These are phyloP conservation scores for Chaetothyriales sp. DNA, from an alignment of 2,329 filamentous ascomycete species.

Conservation along the genomic window DNA sequence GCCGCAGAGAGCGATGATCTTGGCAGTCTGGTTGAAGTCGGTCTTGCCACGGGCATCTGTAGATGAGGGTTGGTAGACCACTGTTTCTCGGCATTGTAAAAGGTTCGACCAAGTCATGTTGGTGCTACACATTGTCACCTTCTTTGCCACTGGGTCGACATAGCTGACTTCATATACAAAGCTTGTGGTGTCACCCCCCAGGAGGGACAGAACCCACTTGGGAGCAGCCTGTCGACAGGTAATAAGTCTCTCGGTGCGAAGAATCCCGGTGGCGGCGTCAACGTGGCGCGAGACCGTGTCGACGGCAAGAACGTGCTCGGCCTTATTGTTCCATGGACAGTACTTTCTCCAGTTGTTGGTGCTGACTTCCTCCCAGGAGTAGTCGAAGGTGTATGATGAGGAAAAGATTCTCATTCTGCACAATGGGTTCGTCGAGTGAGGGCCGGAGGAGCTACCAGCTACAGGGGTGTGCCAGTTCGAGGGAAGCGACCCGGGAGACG, in stretches of 20 bases:
- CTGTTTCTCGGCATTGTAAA: slow-evolving; percentile 82
- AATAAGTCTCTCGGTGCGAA: slow-evolving; percentile 55
- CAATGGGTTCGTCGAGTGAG: not conserved
- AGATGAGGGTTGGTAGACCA: slow-evolving; percentile 57
- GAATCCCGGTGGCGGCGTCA: slow-evolving; percentile 49
- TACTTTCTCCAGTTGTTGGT: slow-evolving; percentile 98
- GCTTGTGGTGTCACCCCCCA: slow-evolving; percentile 66
- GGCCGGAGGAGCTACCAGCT: not conserved
- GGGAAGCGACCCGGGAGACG: not conserved
- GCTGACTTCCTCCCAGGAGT: slow-evolving; percentile 97
- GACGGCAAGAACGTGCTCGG: slow-evolving; percentile 88
- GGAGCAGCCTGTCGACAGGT: slow-evolving; percentile 35
- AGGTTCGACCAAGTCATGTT: slow-evolving; percentile 90
- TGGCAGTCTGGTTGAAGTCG: slow-evolving; percentile 73
- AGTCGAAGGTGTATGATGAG: slow-evolving; percentile 78
- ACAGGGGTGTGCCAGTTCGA: not conserved
- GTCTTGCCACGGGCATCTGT: slow-evolving; percentile 43
- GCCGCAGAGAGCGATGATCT: slow-evolving; percentile 85
- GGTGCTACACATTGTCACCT: slow-evolving; percentile 89
- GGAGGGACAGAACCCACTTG: slow-evolving; percentile 51
- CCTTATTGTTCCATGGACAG: slow-evolving; percentile 96
- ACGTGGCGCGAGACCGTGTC: slow-evolving; percentile 69
- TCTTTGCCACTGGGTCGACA: slow-evolving; percentile 68
- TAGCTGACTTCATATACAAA: slow-evolving; percentile 94
- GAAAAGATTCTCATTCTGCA: slow-evolving; percentile 83